Conservation (phyloP, 805 yeast genomes). For the Saccharomycodes ludwigii region DNA sequence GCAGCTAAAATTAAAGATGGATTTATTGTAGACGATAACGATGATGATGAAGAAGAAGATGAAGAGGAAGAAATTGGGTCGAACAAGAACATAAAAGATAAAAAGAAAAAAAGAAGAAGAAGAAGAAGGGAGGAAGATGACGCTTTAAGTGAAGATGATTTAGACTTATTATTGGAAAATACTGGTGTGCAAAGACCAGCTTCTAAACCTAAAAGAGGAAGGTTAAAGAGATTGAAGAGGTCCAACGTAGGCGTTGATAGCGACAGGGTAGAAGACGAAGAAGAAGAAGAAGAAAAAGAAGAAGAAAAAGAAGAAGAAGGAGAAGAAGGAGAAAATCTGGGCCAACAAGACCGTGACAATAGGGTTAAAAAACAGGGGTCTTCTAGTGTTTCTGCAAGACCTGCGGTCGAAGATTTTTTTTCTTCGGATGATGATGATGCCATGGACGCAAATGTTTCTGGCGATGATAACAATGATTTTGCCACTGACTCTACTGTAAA, state of each 20-base stretch:
- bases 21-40: conserved; percentile 88
- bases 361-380: conserved; percentile 1
- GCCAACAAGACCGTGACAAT: conserved; percentile 3
- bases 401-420: no score
- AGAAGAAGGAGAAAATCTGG: conserved; percentile 10
- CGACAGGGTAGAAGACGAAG: conserved; percentile 25
- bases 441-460: conserved; percentile 5
- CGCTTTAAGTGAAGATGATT: conserved; percentile 87
- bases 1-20: conserved; percentile 76
- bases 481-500: conserved; percentile 28
- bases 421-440: no score
- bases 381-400: no score
- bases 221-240: conserved; percentile 72
- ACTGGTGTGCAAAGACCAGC: conserved; percentile 54
- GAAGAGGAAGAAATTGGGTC: conserved; percentile 21
- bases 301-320: conserved; percentile 10
- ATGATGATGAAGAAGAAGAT: conserved; percentile 43
- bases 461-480: conserved; percentile 28
- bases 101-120: conserved; percentile 30
- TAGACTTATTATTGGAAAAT: conserved; percentile 83
- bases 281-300: conserved; percentile 15
- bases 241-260: conserved; percentile 24
- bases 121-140: conserved; percentile 39
- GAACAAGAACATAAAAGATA: conserved; percentile 25
- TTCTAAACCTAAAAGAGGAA: conserved; percentile 29